Evolutionary conservation across 148 eudicot species (phyloP).

Genomic region (Arctostaphylos glauca): DNA sequence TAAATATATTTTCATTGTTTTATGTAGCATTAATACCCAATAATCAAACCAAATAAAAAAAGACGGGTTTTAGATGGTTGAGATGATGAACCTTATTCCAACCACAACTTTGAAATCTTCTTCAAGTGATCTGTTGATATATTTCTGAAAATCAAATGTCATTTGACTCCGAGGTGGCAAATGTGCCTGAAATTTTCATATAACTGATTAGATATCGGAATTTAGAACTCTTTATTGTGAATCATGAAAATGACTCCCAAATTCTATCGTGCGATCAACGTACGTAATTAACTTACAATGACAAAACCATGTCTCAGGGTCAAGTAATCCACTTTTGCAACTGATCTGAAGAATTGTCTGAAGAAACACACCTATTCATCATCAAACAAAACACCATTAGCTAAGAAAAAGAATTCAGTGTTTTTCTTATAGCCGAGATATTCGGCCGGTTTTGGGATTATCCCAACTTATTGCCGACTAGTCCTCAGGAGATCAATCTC

Average conservation of each 20-base stretch:
- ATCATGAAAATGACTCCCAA: no score
- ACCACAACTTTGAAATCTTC: slow-evolving; percentile 62
- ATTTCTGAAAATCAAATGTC: slow-evolving; percentile 49
- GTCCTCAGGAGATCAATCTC: no score
- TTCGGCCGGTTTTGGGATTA: no score
- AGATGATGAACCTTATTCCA: slow-evolving; percentile 52
- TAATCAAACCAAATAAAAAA: neutral
- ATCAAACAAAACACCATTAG: neutral
- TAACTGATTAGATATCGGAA: neutral
- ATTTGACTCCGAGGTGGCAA: slow-evolving; percentile 43
- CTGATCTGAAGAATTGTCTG: slow-evolving; percentile 40
- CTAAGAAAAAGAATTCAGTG: neutral
- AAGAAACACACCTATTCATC: slow-evolving; percentile 40
- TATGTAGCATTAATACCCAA: no score
- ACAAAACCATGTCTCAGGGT: slow-evolving; percentile 48
- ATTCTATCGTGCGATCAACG: neutral
- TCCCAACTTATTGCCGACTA: no score
- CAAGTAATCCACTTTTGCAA: slow-evolving; percentile 40
- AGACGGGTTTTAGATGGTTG: neutral
- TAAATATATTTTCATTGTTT: no score
- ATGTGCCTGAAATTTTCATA: slow-evolving; percentile 37
- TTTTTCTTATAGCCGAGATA: no score
- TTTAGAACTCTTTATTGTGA: neutral
- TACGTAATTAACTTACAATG: slow-evolving; percentile 17
- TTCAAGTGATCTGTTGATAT: slow-evolving; percentile 56